Conservation (phyloP, 331 rosid species). For the Malus hybrid region DNA sequence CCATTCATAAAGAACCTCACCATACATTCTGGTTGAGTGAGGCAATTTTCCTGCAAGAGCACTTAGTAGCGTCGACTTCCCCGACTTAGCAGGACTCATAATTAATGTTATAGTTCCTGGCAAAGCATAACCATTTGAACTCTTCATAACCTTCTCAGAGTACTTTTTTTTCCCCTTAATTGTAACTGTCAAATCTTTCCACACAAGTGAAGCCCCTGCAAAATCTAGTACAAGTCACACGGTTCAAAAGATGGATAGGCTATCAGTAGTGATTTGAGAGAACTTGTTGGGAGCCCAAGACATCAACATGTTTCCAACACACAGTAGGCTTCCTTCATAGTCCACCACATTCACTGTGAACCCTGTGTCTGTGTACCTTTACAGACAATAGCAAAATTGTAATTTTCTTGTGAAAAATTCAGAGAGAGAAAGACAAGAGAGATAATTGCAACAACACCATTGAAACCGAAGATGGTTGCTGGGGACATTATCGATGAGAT, state of each 20-base stretch:
- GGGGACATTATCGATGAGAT: conserved; percentile 76
- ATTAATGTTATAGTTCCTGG: conserved; percentile 95
- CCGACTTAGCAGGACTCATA: conserved; percentile 98
- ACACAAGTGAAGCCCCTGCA: conserved; percentile 82
- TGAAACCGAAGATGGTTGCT: conserved; percentile 82
- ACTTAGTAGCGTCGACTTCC: conserved; percentile 81
- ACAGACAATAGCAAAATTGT: neutral
- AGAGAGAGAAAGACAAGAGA: conserved; percentile 44
- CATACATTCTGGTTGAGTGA: conserved; percentile 73
- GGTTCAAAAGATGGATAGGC: conserved; percentile 60
- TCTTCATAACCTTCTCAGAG: conserved; percentile 86
- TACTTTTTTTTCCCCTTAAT: conserved; percentile 91
- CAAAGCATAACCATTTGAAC: conserved; percentile 92
- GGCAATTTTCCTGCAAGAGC: conserved; percentile 88
- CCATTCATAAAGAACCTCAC: conserved; percentile 90
- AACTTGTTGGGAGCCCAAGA: conserved; percentile 80
- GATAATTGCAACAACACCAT: conserved; percentile 17
- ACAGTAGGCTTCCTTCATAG: conserved; percentile 88
- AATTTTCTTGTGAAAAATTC: conserved; percentile 28
- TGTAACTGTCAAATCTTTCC: conserved; percentile 93
- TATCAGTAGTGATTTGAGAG: conserved; percentile 60
- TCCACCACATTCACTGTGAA: conserved; percentile 74
- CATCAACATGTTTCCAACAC: conserved; percentile 74
- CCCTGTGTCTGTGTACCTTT: conserved; percentile 59
- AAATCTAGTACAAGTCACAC: conserved; percentile 66